Conservation (phyloP, 257 asterid species). For the Primulina tabacum region DNA sequence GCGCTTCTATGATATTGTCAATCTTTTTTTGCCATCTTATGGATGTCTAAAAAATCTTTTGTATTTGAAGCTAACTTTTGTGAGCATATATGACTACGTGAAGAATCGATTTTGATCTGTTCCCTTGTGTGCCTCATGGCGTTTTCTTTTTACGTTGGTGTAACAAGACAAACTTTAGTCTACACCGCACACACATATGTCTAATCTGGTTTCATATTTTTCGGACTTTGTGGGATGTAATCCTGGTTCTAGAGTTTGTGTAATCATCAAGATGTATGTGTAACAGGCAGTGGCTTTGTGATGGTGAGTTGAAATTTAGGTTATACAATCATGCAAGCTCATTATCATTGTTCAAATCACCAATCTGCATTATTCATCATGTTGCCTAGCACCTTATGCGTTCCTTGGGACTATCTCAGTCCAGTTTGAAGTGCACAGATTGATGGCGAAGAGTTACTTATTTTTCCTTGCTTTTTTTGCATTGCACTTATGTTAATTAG, state of each 20-base stretch:
- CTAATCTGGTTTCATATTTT: not conserved
- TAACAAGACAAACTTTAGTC: not conserved
- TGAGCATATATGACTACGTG: not conserved
- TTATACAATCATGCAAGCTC: not conserved
- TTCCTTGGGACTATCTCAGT: not conserved
- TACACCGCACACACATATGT: not conserved
- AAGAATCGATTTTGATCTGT: slow-evolving; percentile 1
- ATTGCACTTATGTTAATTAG: not conserved
- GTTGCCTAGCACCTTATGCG: not conserved
- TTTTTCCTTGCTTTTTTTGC: not conserved
- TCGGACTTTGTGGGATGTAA: not conserved
- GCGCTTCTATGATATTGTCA: not conserved
- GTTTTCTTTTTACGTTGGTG: not conserved
- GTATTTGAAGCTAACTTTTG: not conserved
- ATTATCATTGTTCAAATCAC: not conserved
- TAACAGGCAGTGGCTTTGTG: not conserved
- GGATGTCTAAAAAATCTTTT: not conserved
- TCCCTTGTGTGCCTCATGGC: not conserved
- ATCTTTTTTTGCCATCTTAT: not conserved
- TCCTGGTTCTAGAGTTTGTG: not conserved
- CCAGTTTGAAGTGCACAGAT: not conserved
- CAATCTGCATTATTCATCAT: not conserved
- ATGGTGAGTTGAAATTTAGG: not conserved
- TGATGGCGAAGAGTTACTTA: not conserved
- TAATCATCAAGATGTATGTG: not conserved